Conservation (phyloP, 176 grass and related monocot genomes). For the Triticum turgidum region DNA sequence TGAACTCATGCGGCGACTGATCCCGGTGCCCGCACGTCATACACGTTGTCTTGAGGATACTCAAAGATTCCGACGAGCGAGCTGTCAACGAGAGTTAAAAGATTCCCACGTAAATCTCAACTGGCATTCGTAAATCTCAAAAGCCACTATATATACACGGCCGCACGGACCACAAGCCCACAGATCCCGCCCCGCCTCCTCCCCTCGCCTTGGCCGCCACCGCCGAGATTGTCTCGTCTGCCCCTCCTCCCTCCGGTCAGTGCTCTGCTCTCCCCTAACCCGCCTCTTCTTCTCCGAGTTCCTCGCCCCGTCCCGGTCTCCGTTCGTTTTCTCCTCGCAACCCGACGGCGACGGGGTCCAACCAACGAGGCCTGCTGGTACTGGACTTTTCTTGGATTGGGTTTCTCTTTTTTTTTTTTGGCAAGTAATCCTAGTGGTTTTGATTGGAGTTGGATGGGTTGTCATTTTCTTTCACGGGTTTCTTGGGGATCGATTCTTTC, state of each 20-base stretch:
- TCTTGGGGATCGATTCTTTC: not conserved
- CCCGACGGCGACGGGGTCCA: not conserved
- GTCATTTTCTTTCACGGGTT: not conserved
- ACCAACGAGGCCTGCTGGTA: not conserved
- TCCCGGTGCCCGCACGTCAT: no score
- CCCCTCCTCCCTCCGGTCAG: constrained; percentile 20
- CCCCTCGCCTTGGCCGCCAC: not conserved
- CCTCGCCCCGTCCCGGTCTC: not conserved
- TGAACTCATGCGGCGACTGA: not conserved
- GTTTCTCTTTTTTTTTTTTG: no score
- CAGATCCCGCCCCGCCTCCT: not conserved
- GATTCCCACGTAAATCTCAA: constrained; percentile 29
- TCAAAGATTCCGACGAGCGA: constrained; percentile 5
- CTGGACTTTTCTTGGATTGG: not conserved
- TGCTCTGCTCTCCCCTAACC: not conserved
- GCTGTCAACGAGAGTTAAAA: not conserved
- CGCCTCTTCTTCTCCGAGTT: not conserved
- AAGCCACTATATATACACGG: not conserved
- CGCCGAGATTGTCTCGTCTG: not conserved
- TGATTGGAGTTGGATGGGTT: not conserved
- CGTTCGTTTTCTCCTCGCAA: not conserved
- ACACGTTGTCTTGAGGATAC: not conserved
- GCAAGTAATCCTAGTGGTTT: not conserved
- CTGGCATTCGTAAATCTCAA: constrained; percentile 21
- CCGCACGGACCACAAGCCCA: not conserved